A percentile compares a stretch with the other conserved stretches of the same genome.
These are phyloP conservation scores for Beverwykella pulmonaria DNA, from an alignment of 495 filamentous ascomycete genomes.

Conservation along the genomic window DNA sequence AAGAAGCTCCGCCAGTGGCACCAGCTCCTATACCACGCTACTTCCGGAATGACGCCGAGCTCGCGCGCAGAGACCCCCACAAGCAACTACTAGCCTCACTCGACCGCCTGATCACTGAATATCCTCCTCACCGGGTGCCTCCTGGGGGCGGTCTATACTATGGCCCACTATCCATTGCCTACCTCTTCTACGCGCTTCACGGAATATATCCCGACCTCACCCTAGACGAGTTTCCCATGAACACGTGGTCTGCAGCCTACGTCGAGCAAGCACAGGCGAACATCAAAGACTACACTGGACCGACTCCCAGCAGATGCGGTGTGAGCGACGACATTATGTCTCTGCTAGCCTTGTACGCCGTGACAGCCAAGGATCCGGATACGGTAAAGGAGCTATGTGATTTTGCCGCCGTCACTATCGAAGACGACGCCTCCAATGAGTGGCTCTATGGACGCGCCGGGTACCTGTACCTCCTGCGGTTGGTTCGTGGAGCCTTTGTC, in stretches of 20 bases:
- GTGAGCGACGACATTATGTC: slow-evolving; percentile 59
- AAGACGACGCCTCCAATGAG: slow-evolving; percentile 52
- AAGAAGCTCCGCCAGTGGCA: slow-evolving; percentile 15
- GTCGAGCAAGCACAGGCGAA: slow-evolving; percentile 48
- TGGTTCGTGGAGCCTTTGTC: slow-evolving; percentile 46
- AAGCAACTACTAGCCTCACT: slow-evolving; percentile 51
- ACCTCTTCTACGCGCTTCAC: slow-evolving; percentile 60
- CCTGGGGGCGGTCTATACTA: slow-evolving; percentile 57
- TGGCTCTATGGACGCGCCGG: slow-evolving; percentile 65
- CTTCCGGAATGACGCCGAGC: slow-evolving; percentile 38
- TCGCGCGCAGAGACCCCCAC: slow-evolving; percentile 41
- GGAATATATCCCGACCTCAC: slow-evolving; percentile 51
- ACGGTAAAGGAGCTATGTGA: slow-evolving; percentile 52
- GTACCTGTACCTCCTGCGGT: slow-evolving; percentile 61
- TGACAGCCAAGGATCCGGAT: slow-evolving; percentile 49
- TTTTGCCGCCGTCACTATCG: slow-evolving; percentile 45
- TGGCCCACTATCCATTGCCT: slow-evolving; percentile 62
- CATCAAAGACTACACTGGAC: slow-evolving; percentile 50
- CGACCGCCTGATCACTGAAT: slow-evolving; percentile 44
- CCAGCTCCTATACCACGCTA: slow-evolving; percentile 35
- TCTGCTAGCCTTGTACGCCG: slow-evolving; percentile 55
- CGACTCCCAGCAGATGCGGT: slow-evolving; percentile 52
- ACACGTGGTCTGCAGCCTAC: slow-evolving; percentile 53
- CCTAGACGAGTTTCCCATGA: slow-evolving; percentile 50
- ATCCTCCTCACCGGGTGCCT: slow-evolving; percentile 44